Evolutionary conservation across 495 filamentous ascomycete genomes (phyloP), one percentile per base, ranked within the genome.

Genomic region (Glarea lozoyensis): DNA sequence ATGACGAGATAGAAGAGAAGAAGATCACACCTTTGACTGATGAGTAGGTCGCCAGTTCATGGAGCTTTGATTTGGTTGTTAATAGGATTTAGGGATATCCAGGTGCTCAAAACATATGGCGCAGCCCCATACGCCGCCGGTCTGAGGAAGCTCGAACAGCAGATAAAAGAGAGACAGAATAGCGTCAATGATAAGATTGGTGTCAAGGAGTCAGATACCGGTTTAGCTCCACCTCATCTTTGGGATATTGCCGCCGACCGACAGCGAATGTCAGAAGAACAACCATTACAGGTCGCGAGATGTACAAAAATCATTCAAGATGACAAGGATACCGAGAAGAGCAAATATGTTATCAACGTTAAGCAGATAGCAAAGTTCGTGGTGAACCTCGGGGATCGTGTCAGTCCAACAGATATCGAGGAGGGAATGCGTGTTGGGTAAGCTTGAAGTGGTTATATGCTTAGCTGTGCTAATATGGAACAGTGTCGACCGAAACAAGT

Each of bases 361-460:
- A 98, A 98, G 68, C 92, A 98, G 62, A 97, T 98, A 49, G 92
- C 92, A 60, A 98, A 98, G 67, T 98, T 98, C 56, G 92, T 98
- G 34, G 92, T 98, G 57, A 94, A 97, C 65, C 78, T 98, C 39
- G 92, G 92, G 50, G 92, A 98, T 61, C 82, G 93, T 37, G 90
- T 98, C 47, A 89, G 83, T 62, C 93, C 92, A 30, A 96, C 90
- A 56, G 92, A 98, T 80, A 97, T 98, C 58, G 92, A 98, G 58
- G 92, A 98, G 60, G 92, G 93, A 50, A 98, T 98, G 92, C 75
- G 92, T 54, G 89, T 95, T 45, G 90, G 88, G 70, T 84, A 76
- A 49, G 53, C 67, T 63, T 46, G 13, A 1, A n/a, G 15, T 15
- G 18, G n/a, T 25, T 13, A 6, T n/a, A 38, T n/a, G 10, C 25